Evolutionary conservation across 2,329 filamentous ascomycete genomes (phyloP), one percentile per base, ranked within the genome.

Genomic region (Penicillium psychrosexuale): DNA sequence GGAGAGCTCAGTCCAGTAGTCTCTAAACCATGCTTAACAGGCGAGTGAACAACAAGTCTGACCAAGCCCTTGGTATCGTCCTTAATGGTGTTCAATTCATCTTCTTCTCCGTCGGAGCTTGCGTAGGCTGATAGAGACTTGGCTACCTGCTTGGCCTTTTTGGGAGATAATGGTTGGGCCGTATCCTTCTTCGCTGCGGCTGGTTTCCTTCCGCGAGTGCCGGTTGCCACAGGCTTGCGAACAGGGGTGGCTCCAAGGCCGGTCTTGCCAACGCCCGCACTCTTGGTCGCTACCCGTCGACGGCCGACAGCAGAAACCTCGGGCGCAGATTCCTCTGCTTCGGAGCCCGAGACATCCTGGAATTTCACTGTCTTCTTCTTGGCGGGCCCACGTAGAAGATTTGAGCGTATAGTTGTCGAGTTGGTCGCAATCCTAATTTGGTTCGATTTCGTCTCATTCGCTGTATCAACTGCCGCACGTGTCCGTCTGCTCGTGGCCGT

Each of bases 361-460:
- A 80, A 80, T 3, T 77, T 79, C 24, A 80, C 78, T 39, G 72
- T 78, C 65, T 78, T 79, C 62, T 72, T 74, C 47, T 72, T 69
- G 1, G 68, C 66, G 9, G 68, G 66, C 8, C 69, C 69, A 24
- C 65, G 67, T 28, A 67, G 47, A 36, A 67, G 52, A 45, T 68
- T 72, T 38, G 71, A 68, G 11, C 67, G 62, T 58, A 67, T 64
- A 0, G 57, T 55, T 12, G 64, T 62, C 3, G 69, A 72, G 31
- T 65, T 62, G 0, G 68, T 71, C 11, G 66, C 61, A 33, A 71
- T 65, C 17, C 61, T 54, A 3, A 71, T 61, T 8, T 65, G 61
- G 39, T 56, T 69, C 1, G 65, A 60, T 17, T 59, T 56, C 8
- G 44, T 52, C 17, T 58, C 51, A 50, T 60, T 54, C 3, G 56